These are phyloP conservation scores for Colletotrichum lindemuthianum DNA, from an alignment of 2,329 filamentous ascomycete species.

Conservation along the genomic window DNA sequence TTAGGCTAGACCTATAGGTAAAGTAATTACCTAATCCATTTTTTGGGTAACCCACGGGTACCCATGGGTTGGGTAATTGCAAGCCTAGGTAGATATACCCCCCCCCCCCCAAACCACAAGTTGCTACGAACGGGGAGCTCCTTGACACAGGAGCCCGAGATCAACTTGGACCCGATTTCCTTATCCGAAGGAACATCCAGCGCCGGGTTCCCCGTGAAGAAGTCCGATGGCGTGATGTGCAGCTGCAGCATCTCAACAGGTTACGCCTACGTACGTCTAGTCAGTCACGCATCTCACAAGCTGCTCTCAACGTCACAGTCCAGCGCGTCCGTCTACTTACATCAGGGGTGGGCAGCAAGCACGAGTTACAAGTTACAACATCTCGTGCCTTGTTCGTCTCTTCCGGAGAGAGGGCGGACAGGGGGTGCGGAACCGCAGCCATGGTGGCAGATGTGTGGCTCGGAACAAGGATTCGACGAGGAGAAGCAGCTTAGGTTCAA, in stretches of 20 bases:
- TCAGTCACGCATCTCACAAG: neutral
- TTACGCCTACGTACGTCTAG: slow-evolving; percentile 46
- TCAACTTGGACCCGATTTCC: slow-evolving; percentile 38
- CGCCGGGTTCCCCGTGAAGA: slow-evolving; percentile 59
- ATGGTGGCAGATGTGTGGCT: slow-evolving; percentile 29
- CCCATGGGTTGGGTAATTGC: no score
- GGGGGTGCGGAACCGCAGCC: slow-evolving; percentile 42
- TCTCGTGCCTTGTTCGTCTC: slow-evolving; percentile 49
- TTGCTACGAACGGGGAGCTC: slow-evolving; percentile 17
- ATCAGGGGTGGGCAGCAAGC: slow-evolving; percentile 52
- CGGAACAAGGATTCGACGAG: slow-evolving; percentile 8
- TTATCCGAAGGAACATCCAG: slow-evolving; percentile 55
- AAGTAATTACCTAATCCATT: no score
- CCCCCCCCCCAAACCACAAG: neutral
- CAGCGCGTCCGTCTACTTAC: slow-evolving; percentile 49
- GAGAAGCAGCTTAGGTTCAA: neutral
- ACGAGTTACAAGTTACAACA: no score
- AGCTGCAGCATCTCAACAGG: slow-evolving; percentile 63
- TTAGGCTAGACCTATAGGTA: no score
- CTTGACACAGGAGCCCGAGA: slow-evolving; percentile 21
- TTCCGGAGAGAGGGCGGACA: slow-evolving; percentile 42
- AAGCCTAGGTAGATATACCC: no score
- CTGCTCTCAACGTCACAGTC: neutral
- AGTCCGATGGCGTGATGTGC: slow-evolving; percentile 57
- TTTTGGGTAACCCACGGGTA: no score